These are phyloP conservation scores for Oryza nivara DNA, from an alignment of 176 grass and related monocot genomes.

Conservation along the genomic window DNA sequence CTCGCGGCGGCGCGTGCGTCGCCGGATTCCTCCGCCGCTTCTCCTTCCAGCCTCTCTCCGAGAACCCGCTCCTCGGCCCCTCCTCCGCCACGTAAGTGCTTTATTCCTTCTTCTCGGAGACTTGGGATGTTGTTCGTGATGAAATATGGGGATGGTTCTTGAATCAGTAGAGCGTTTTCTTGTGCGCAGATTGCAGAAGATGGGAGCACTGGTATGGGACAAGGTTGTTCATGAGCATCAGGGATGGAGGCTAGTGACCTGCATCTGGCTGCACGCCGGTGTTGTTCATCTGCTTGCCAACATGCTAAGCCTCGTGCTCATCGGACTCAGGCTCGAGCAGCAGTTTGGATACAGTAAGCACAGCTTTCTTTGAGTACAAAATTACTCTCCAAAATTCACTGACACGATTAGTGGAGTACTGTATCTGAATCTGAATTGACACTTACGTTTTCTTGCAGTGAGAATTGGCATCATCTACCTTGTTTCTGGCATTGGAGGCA, in stretches of 20 bases:
- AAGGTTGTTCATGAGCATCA: slow-evolving; percentile 71
- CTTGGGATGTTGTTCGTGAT: background rate
- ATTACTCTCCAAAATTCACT: background rate
- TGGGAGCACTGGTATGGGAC: slow-evolving; percentile 83
- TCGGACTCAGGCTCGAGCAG: slow-evolving; percentile 92
- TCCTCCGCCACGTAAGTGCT: slow-evolving; percentile 75
- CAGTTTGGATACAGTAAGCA: slow-evolving; percentile 67
- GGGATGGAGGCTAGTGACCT: slow-evolving; percentile 80
- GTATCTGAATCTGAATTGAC: slow-evolving; percentile 23
- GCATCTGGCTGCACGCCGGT: slow-evolving; percentile 97
- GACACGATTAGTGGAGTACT: background rate
- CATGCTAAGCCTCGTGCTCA: slow-evolving; percentile 90
- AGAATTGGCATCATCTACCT: slow-evolving; percentile 76
- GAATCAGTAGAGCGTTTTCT: background rate
- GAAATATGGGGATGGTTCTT: background rate
- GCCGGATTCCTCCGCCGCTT: slow-evolving; percentile 73
- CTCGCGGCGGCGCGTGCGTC: slow-evolving; percentile 49
- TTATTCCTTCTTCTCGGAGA: no score
- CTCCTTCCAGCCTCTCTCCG: slow-evolving; percentile 78
- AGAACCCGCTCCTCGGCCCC: slow-evolving; percentile 91
- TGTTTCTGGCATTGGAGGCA: slow-evolving; percentile 79
- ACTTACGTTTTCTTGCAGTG: slow-evolving; percentile 45
- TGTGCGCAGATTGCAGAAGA: slow-evolving; percentile 71
- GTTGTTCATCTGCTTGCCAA: slow-evolving; percentile 86
- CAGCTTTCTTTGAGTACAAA: background rate